Evolutionary conservation across 2,329 filamentous ascomycete species (phyloP), one percentile per base, ranked within the genome.

Genomic region (Aotearoamyces nothofagi): DNA sequence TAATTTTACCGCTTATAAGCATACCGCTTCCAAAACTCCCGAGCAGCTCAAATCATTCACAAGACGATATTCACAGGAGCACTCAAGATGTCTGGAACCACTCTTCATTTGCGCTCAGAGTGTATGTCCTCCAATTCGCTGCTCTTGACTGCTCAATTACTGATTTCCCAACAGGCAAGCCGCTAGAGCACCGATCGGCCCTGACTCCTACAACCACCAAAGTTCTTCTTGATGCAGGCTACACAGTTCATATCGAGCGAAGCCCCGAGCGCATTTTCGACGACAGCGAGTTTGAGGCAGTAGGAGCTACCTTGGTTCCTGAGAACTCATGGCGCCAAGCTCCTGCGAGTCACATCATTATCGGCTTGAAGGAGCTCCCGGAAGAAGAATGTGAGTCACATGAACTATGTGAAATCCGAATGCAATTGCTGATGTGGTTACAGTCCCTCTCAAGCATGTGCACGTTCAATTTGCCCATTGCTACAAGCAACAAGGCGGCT

Each of bases 351-450:
- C 63, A 78, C 47, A 69, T 83, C 44, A 73, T 86, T 35, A 55
- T 84, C 33, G 79, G 79, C 22, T 62, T 86, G 34, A 86, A 86
- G 64, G 79, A 84, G 56, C 63, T 86, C 8, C 73, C 73, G 14
- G 75, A 78, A 42, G 74, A 81, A 46, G 66, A 69, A 35, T 72
- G 63, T 66, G 55, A 48, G 54, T 50, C 26, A 26, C 14, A 11
- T 14, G 30, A 26, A 34, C 17, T 34, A 35, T 33, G 24, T 27
- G 5, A 29, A 15, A 8, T n/a, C 6, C 15, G 15, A 29, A 16
- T 27, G 17, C 13, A 15, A 4, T 29, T 22, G 5, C 33, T 39
- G 32, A 34, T 33, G 7, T 11, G 5, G 17, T 19, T n/a, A 16
- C 15, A 50, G 57, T 72, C 46, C 74, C 78, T 23, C 66, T 84